These are phyloP conservation scores for Pyronema domesticum DNA, from an alignment of 495 filamentous ascomycete species.

Conservation along the genomic window DNA sequence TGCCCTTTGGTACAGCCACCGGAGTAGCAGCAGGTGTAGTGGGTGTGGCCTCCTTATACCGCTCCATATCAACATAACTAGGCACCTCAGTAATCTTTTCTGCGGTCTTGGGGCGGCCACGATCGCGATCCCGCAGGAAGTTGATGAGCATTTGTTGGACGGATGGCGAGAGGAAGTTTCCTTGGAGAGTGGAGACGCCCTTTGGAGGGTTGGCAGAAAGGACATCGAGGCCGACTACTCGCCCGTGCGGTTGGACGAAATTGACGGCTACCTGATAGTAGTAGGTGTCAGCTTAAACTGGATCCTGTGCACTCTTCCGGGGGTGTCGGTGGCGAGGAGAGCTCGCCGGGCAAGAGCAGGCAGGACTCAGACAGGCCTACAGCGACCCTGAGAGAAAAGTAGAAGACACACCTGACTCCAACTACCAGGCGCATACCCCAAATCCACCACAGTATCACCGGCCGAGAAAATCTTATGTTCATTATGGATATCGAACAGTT, in stretches of 20 bases:
- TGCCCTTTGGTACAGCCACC: conserved; percentile 7
- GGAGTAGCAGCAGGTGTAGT: too few relatives aligned
- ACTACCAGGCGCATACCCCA: conserved; percentile 82
- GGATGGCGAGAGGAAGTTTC: conserved; percentile 57
- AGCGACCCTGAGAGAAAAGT: neutral
- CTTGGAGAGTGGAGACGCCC: conserved; percentile 83
- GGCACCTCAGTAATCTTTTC: neutral
- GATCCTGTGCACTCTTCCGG: too few relatives aligned
- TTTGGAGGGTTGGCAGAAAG: conserved; percentile 77
- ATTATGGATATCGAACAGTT: conserved; percentile 73
- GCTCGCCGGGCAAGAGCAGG: too few relatives aligned
- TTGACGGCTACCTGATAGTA: conserved; percentile 60
- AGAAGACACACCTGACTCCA: conserved; percentile 62
- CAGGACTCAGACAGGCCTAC: neutral
- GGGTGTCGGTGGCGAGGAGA: too few relatives aligned
- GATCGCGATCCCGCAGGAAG: conserved; percentile 49
- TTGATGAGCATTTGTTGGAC: conserved; percentile 58
- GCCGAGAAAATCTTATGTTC: conserved; percentile 59
- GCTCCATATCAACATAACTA: neutral
- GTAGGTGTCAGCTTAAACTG: neutral
- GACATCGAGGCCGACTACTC: conserved; percentile 78
- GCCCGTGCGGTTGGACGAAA: conserved; percentile 53
- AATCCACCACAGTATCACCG: conserved; percentile 75
- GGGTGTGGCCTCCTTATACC: neutral
- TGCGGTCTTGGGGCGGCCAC: conserved; percentile 31